Evolutionary conservation across 2,329 filamentous ascomycete genomes (phyloP).

Genomic region (Penicillium sp.): DNA sequence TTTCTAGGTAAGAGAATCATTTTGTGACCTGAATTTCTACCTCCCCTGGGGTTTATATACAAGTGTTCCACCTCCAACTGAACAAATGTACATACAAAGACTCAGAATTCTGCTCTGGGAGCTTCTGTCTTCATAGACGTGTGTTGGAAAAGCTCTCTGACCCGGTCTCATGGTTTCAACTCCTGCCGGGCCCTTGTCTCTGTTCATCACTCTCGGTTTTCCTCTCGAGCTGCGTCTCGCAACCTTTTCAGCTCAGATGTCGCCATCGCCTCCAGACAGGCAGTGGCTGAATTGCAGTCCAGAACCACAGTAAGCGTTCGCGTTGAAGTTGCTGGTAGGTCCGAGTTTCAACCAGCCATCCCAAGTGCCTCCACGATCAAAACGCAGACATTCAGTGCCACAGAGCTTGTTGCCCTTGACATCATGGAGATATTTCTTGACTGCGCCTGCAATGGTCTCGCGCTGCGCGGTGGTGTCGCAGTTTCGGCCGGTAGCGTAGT

Average conservation of each 20-base stretch:
- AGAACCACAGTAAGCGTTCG: conserved; percentile 6
- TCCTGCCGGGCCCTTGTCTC: no score
- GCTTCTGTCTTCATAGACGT: no score
- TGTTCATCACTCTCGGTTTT: no score
- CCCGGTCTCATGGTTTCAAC: no score
- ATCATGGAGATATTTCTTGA: conserved; percentile 2
- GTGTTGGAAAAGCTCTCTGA: no score
- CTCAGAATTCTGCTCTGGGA: no score
- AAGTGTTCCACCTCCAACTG: no score
- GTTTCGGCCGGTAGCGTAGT: conserved; percentile 1
- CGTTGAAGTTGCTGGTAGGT: background rate
- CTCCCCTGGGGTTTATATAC: no score
- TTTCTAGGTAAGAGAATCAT: no score
- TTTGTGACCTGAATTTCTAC: no score
- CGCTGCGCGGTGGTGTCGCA: conserved; percentile 7
- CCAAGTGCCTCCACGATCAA: conserved; percentile 3
- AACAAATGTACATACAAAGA: no score
- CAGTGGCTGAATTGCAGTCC: background rate
- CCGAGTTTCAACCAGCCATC: conserved; percentile 10
- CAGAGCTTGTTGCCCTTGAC: conserved; percentile 3
- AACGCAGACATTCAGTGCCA: conserved; percentile 3
- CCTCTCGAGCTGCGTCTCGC: no score
- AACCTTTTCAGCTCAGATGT: background rate
- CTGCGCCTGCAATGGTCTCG: conserved; percentile 1
- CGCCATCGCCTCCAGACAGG: background rate